Conservation (phyloP, 176 grass and related monocot genomes). For the Stipa capillata region DNA sequence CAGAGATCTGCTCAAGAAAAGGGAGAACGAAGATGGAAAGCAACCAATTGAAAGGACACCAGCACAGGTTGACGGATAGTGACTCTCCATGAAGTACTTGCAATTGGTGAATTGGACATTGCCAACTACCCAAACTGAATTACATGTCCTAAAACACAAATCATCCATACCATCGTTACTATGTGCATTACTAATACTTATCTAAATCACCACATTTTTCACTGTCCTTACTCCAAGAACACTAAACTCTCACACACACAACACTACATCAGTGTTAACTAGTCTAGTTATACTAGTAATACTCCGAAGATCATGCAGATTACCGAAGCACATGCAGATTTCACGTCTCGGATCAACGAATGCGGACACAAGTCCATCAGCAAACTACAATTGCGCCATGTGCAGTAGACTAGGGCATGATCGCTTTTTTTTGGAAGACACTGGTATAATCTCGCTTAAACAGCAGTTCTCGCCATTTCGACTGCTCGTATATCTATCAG, state of each 20-base stretch:
- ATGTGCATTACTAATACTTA: background rate
- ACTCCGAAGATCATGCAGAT: background rate
- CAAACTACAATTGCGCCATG: background rate
- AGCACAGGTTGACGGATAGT: background rate
- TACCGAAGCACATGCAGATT: background rate
- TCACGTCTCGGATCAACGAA: background rate
- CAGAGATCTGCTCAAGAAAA: background rate
- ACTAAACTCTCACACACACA: background rate
- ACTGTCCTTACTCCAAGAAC: background rate
- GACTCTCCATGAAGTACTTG: background rate
- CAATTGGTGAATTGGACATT: too few relatives aligned
- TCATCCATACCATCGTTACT: background rate
- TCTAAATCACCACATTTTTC: background rate
- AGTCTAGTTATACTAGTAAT: background rate
- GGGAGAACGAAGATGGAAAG: background rate
- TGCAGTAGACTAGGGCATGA: background rate
- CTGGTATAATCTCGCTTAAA: too few relatives aligned
- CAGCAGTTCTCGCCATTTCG: background rate
- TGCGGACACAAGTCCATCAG: background rate
- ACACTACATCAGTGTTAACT: background rate
- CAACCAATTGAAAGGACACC: background rate
- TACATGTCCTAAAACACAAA: background rate
- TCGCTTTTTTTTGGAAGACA: background rate
- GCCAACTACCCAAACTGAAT: background rate
- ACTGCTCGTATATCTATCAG: background rate